Percentiles rank a stretch among this genome's conserved stretches.
These are phyloP conservation scores for Colletotrichum sp. DNA, from an alignment of 2,329 filamentous ascomycete genomes.

Conservation along the genomic window DNA sequence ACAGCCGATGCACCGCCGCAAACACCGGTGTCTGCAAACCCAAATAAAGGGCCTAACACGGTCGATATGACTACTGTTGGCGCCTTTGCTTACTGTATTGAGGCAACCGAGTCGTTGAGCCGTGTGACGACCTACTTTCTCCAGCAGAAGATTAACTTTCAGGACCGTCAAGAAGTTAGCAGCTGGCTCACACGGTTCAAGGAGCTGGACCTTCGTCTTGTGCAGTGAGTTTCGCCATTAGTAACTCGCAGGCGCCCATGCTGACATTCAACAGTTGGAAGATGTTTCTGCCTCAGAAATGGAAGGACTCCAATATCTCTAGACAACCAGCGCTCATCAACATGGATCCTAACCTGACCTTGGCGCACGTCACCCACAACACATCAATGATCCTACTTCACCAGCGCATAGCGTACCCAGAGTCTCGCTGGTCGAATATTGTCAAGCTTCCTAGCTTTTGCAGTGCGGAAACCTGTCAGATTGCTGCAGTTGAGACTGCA, in stretches of 20 bases:
- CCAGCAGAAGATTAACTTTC: conserved; percentile 44
- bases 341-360: conserved; percentile 55
- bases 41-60: background rate
- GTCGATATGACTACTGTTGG: conserved; percentile 44
- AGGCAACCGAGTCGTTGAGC: conserved; percentile 51
- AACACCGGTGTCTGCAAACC: background rate
- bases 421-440: conserved; percentile 30
- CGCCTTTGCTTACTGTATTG: conserved; percentile 51
- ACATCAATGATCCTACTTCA: conserved; percentile 55
- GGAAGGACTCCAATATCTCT: conserved; percentile 41
- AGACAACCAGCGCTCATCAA: conserved; percentile 26
- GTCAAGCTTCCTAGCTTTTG: conserved; percentile 44
- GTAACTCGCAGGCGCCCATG: background rate
- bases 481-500: conserved; percentile 49
- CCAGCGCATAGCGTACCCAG: conserved; percentile 51
- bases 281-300: conserved; percentile 46
- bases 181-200: conserved; percentile 53
- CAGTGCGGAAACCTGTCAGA: conserved; percentile 53
- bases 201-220: conserved; percentile 49
- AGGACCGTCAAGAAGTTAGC: conserved; percentile 42
- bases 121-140: conserved; percentile 50
- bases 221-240: conserved; percentile 34
- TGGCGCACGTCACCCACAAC: conserved; percentile 55
- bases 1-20: conserved; percentile 15
- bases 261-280: conserved; percentile 38